Base-by-base conservation (phyloP, 1,139 yeast genomes). In the Blastobotrys elegans region DNA sequence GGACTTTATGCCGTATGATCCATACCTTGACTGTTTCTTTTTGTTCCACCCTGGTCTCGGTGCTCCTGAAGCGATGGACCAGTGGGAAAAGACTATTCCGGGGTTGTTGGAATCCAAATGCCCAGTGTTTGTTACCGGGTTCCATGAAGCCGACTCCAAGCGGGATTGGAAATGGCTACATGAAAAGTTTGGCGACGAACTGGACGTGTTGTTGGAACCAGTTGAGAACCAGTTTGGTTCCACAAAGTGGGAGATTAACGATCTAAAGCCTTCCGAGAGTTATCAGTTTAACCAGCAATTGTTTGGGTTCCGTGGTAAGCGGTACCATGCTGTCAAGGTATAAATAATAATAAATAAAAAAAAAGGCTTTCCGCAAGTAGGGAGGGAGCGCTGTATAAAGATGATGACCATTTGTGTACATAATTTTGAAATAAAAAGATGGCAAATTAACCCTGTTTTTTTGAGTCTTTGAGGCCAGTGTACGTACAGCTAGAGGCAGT, bases 1-100 rank as follows among this genome's bases (percentile, higher is more conserved):
- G 58, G 97, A 90, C 67, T 84, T 92, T 64, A 88, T 89, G 82
- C 98, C 98, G 14, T 92, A 90, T 65, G 98, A 92, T 66, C 98
- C 99, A 36, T 92, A 90, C 67, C 76, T 87, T 65, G 98, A 92
- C 65, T 79, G 81, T 26, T 92, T 92, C 70, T 89, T 88, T 75
- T 72, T 87, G 47, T 92, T 90, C 84, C 97, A 92, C 66, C 97
- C 98, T 1, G 96, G 96, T 39, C 78, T 89, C 65, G 84, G 88
- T 24, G 85, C 95, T 17, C 86, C 88, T 11, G 96, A 88, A 62
- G 78, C 85, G 43, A 74, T 79, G 64, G 81, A 79, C 46, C 80
- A 82, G 61, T 89, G 97, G 95, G 77, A 78, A 54, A 82, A 84
- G 65, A 76, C 96, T 0, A 72, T 92, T 58, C 88, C 88, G 50